These are phyloP conservation scores for Gloeophyllum trabeum DNA, from an alignment of 768 basidiomycete species.

Conservation along the genomic window DNA sequence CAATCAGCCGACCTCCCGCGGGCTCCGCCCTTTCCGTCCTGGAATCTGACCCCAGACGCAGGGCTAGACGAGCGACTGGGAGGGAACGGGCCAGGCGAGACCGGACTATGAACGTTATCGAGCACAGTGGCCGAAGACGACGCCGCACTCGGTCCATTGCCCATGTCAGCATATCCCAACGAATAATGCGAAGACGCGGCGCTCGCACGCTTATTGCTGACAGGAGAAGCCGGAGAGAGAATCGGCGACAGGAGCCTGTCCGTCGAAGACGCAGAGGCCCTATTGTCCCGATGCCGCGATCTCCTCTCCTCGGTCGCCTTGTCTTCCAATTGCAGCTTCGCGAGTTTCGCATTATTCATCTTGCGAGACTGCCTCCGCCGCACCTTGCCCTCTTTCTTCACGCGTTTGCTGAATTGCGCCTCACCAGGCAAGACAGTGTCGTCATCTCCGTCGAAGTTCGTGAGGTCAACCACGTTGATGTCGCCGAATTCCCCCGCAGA, in stretches of 20 bases:
- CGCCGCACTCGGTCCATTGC: neutral
- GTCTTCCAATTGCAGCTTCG: constrained; percentile 8
- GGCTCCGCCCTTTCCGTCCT: too few relatives aligned
- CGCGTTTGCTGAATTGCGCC: constrained; percentile 31
- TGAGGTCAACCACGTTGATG: constrained; percentile 50
- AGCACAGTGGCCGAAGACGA: neutral
- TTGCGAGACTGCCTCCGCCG: constrained; percentile 35
- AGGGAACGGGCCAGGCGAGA: neutral
- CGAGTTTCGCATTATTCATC: constrained; percentile 6
- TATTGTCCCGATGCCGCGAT: neutral
- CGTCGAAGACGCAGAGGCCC: neutral
- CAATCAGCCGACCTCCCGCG: neutral
- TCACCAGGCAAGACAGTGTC: constrained; percentile 49
- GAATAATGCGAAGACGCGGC: too few relatives aligned
- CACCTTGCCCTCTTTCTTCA: constrained; percentile 54
- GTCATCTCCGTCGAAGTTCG: constrained; percentile 72
- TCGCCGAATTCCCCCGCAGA: constrained; percentile 25
- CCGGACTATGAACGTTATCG: neutral
- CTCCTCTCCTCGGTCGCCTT: too few relatives aligned
- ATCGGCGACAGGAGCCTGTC: neutral
- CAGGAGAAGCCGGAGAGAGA: neutral
- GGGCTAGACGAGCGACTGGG: neutral
- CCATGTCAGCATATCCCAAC: neutral
- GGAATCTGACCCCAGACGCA: too few relatives aligned
- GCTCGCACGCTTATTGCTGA: neutral